phyloP scores from a whole-genome alignment of 176 grass and related monocot species.

The Tillandsia fasciculata region DNA sequence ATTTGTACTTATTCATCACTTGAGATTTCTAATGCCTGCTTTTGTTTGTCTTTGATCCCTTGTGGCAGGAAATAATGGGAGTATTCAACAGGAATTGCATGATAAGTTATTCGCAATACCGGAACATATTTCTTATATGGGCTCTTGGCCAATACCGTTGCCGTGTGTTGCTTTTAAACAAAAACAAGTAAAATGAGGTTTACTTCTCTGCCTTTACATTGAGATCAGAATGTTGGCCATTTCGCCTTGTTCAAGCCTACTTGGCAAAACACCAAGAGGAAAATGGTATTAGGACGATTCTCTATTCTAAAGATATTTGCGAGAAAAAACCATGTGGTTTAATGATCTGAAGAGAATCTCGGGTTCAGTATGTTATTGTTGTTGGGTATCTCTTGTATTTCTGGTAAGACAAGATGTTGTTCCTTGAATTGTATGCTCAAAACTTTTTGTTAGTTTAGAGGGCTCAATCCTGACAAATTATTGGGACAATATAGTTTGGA shows the following conservation, averaged over 20 bases:
- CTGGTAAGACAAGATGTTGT: no score
- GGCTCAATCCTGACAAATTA: no score
- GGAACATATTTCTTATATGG: conserved; percentile 81
- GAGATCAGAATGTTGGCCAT: background rate
- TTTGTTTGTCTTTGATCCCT: background rate
- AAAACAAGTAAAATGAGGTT: conserved; percentile 1
- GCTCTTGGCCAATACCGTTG: conserved; percentile 59
- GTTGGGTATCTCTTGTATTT: no score
- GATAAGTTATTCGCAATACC: conserved; percentile 64
- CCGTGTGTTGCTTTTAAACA: conserved; percentile 22
- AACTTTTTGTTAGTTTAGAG: no score
- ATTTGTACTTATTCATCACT: no score
- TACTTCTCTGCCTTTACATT: background rate
- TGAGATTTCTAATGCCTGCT: background rate
- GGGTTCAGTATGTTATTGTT: no score
- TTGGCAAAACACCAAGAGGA: background rate
- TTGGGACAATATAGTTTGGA: no score
- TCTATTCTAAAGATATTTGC: no score
- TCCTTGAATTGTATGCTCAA: no score
- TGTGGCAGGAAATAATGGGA: conserved; percentile 70
- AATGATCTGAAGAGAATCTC: no score
- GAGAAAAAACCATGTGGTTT: no score
- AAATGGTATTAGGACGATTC: no score
- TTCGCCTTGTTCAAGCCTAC: background rate
- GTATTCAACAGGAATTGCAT: conserved; percentile 79